Base-by-base conservation (phyloP, 129 eudicot genomes). In the Solidago caesia region DNA sequence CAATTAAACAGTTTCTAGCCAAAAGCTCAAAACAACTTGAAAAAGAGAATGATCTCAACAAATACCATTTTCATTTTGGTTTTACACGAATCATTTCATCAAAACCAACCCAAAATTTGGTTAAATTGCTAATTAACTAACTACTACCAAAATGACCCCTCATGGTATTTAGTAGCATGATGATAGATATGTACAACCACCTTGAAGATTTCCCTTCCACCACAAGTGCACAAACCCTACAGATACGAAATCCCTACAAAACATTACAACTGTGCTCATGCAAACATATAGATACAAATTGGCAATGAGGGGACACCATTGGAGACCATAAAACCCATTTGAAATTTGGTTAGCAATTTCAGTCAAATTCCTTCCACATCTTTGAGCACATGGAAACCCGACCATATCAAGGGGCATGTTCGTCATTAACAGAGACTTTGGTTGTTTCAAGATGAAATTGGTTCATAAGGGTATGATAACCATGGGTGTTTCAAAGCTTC, bases 401-500 rank as follows among this genome's bases (percentile, higher is more conserved):
- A 53, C 75, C 21, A 68, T 55, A 3, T 33, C 48, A 71, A 15
- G 58, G 33, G 48, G 61, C 6, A 58, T 45, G 57, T 51, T 68
- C 64, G 52, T 53, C 25, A 43, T 44, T 5, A 41, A 64, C 65
- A 46, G 46, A 73, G 56, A 41, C 64, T 71, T 74, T 6, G 29
- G 49, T 27, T 82, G 64, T 63, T 57, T 90, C 83, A 95, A 51
- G 99, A 95, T 74, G 99, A 95, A 73, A 95, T 91, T 8, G 99
- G 99, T 80, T 91, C 99, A 42, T 95, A 95, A 6, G 99, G 99
- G 77, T 91, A 91, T 63, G 96, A 90, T 59, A 95, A 74, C 99
- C 99, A 95, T 0, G 99, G 96, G 80, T 95, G 99, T 81, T 91
- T 95, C 55, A 91, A 61, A 71, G 99, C 99, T 79, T 95, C 94